Evolutionary conservation across 768 basidiomycete species (phyloP), one percentile per base, ranked within the genome.

Genomic region (Tylopilus sp.): DNA sequence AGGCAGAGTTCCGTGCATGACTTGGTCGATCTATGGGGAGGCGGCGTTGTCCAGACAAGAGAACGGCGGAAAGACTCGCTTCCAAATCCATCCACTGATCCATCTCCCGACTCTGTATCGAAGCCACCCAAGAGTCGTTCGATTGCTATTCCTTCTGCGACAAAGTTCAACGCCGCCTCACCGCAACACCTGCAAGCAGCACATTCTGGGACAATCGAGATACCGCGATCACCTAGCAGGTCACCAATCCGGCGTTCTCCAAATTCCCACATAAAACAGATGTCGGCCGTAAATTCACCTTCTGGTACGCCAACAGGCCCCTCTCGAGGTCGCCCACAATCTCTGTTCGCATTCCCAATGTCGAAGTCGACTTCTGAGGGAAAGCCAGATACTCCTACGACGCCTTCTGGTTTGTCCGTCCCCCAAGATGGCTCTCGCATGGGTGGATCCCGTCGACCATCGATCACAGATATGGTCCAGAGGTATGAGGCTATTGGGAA

Each of bases 401-500:
- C 69, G 30, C 71, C 72, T 45, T 64, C 72, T 40, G 69, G 68
- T 14, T 67, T 85, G 11, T 63, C 73, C 38, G 78, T 82, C 19
- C 78, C 84, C 3, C 75, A 74, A 43, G 77, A 79, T 4, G 76
- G 68, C 38, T 69, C 75, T 31, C 77, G 77, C 29, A 67, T 70
- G 3, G 59, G 67, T 7, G 62, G 58, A 12, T 0, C 66, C 9
- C 80, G 90, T 19, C 78, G 89, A 48, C 86, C 85, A 5, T 92
- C 91, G 0, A 92, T 92, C 60, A 84, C 89, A 36, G 83, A 92
- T 63, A 91, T 92, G 82, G 91, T 92, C 24, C 87, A 89, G 59
- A 81, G 76, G 41, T 93, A 85, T 66, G 91, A 93, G 67, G 81
- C 83, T 8, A 83, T 92, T 50, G 57, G 61, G 22, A 75, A 72